Evolutionary conservation across 139 green algal species (phyloP), one percentile per base, ranked within the genome.

Genomic region (Pleodorina starrii): DNA sequence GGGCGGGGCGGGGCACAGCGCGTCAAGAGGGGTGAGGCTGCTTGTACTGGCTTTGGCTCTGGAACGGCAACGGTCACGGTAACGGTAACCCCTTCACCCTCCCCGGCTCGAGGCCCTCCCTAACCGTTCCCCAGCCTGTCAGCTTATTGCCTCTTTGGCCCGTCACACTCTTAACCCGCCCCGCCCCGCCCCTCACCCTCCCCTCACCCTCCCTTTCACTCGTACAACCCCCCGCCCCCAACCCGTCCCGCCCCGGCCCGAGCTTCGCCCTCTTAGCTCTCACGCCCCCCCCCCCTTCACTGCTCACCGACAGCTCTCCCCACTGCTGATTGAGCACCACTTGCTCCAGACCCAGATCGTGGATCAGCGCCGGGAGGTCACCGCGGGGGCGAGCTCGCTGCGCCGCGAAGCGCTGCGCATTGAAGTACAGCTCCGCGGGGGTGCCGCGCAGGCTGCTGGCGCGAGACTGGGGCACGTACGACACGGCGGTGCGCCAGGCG

Each of bases 271-370:
- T n/a, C n/a, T n/a, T n/a, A n/a, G n/a, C 5, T 35, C 38, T 35
- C 21, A 23, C 69, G 21, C 38, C 25, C 27, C 43, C 48, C n/a
- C 0, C 48, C 42, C 59, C 63, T 25, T 7, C 54, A 66, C 29
- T n/a, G n/a, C 94, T 71, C 84, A 97, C 95, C 63, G 96, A 98
- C 1, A 98, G 95, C 86, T 97, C 91, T 1, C 81, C 63, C 96
- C 96, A 98, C 1, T 63, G 68, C 80, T 97, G 95, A 73, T 97
- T 95, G 7, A 98, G 91, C 44, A 97, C 91, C 5, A 46, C 27
- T 79, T 96, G 93, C 73, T 97, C 95, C 27, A 98, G 90, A 1
- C 96, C 96, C 75, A 98, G 88, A 19, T 94, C 89, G 43, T 94
- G 86, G 14, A 97, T 77, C 21, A 98, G 76, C 2, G 93, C 90